A percentile compares a stretch with the other conserved stretches of the same genome.
phyloP scores from a whole-genome alignment of 345 rosid species.

The Boechera retrofracta region DNA sequence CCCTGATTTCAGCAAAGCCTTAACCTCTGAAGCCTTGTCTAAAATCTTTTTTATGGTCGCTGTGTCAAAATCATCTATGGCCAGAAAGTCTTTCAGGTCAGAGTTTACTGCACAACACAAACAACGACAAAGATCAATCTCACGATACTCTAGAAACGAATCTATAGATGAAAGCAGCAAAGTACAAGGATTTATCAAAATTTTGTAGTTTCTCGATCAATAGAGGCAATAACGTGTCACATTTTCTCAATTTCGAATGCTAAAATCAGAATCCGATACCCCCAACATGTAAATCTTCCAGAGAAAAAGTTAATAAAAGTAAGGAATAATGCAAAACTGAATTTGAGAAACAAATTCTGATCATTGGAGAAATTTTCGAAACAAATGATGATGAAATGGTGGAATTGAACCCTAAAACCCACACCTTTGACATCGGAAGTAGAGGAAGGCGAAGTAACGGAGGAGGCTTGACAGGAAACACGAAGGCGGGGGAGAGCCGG shows the following conservation, averaged over 20 bases:
- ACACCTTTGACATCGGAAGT: slow-evolving; percentile 56
- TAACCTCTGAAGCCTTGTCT: slow-evolving; percentile 79
- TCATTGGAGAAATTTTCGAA: background rate
- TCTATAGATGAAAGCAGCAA: background rate
- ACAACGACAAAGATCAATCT: background rate
- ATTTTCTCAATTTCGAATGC: background rate
- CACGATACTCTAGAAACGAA: background rate
- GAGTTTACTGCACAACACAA: slow-evolving; percentile 50
- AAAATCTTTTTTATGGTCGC: slow-evolving; percentile 70
- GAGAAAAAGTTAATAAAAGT: background rate
- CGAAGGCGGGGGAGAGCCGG: slow-evolving; percentile 40
- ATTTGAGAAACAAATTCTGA: background rate
- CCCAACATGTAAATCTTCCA: slow-evolving; percentile 8
- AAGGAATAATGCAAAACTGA: background rate
- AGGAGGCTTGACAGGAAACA: slow-evolving; percentile 69
- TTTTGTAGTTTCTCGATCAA: background rate
- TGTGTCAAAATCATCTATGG: slow-evolving; percentile 86
- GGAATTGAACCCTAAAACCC: background rate
- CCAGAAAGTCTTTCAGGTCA: slow-evolving; percentile 71
- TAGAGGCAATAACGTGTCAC: background rate
- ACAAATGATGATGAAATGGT: background rate
- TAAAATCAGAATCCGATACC: background rate
- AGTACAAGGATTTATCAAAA: background rate
- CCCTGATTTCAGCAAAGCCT: slow-evolving; percentile 83
- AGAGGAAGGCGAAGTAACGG: slow-evolving; percentile 58